Percentiles rank a stretch among this genome's conserved stretches.
phyloP scores from a whole-genome alignment of 2,329 filamentous ascomycete genomes.

The Scleromitrula shiraiana region DNA sequence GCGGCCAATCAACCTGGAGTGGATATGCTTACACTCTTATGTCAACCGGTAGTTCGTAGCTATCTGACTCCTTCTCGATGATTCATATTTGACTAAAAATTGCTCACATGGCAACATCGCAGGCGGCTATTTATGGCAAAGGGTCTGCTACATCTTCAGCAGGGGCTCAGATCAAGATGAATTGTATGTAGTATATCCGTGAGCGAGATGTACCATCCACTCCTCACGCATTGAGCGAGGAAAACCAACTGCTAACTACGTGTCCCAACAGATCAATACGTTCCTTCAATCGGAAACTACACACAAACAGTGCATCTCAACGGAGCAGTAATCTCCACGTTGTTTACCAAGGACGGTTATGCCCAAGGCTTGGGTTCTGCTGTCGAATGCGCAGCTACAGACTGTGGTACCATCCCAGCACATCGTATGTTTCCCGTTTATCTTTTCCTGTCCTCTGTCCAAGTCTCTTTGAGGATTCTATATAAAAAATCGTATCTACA shows the following conservation, averaged over 20 bases:
- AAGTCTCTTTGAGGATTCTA: too few relatives aligned
- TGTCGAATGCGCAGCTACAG: constrained; percentile 21
- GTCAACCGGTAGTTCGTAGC: constrained; percentile 25
- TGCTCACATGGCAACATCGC: too few relatives aligned
- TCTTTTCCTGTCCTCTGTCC: background rate
- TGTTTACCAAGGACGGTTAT: constrained; percentile 37
- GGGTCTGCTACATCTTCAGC: too few relatives aligned
- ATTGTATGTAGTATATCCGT: too few relatives aligned
- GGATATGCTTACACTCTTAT: constrained; percentile 37
- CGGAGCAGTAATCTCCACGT: constrained; percentile 32
- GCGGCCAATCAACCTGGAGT: constrained; percentile 30
- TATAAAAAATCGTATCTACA: background rate
- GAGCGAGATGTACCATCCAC: too few relatives aligned
- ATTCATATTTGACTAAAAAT: too few relatives aligned
- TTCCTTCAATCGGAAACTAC: constrained; percentile 34
- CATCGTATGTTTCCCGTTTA: constrained; percentile 3
- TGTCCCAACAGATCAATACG: constrained; percentile 30
- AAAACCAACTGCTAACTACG: background rate
- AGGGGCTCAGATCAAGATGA: too few relatives aligned
- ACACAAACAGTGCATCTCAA: constrained; percentile 34
- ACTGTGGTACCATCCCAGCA: constrained; percentile 10
- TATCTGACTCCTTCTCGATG: background rate
- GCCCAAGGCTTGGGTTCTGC: constrained; percentile 38
- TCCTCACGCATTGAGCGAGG: background rate
- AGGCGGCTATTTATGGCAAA: too few relatives aligned